Percentiles rank a stretch among this genome's conserved stretches.
These are phyloP conservation scores for Malassezia pachydermatis DNA, from an alignment of 1,284 basidiomycete genomes.

Conservation along the genomic window DNA sequence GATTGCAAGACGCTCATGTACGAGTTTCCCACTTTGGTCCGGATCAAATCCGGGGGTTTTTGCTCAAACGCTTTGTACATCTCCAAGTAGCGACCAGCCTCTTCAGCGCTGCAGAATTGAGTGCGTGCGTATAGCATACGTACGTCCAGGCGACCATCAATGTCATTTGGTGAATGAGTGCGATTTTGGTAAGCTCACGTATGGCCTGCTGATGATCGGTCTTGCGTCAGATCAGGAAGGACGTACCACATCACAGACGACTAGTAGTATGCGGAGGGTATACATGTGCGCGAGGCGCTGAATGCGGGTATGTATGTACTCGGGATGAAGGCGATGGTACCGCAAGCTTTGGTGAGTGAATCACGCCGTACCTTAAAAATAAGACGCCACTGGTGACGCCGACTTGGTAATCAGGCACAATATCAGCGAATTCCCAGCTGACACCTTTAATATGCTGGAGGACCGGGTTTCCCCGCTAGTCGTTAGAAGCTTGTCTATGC, in stretches of 20 bases:
- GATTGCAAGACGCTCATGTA: slow-evolving; percentile 70
- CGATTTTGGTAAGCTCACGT: slow-evolving; percentile 73
- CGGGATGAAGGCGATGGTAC: slow-evolving; percentile 92
- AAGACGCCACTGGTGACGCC: slow-evolving; percentile 35
- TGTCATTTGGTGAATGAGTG: slow-evolving; percentile 78
- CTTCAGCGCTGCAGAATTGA: slow-evolving; percentile 57
- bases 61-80: slow-evolving; percentile 88
- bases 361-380: slow-evolving; percentile 24
- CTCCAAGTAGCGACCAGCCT: slow-evolving; percentile 80
- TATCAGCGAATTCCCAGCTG: slow-evolving; percentile 87
- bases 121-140: slow-evolving; percentile 39
- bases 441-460: slow-evolving; percentile 74
- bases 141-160: slow-evolving; percentile 86
- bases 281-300: slow-evolving; percentile 72
- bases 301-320: slow-evolving; percentile 86
- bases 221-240: slow-evolving; percentile 49
- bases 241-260: slow-evolving; percentile 82
- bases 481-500: neutral
- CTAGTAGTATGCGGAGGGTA: slow-evolving; percentile 72
- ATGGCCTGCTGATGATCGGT: slow-evolving; percentile 81
- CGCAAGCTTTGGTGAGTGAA: slow-evolving; percentile 59
- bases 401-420: slow-evolving; percentile 61
- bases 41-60: slow-evolving; percentile 84
- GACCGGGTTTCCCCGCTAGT: slow-evolving; percentile 63
- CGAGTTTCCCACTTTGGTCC: slow-evolving; percentile 80